phyloP scores from a whole-genome alignment of 345 rosid species.

The Bruguiera parviflora region DNA sequence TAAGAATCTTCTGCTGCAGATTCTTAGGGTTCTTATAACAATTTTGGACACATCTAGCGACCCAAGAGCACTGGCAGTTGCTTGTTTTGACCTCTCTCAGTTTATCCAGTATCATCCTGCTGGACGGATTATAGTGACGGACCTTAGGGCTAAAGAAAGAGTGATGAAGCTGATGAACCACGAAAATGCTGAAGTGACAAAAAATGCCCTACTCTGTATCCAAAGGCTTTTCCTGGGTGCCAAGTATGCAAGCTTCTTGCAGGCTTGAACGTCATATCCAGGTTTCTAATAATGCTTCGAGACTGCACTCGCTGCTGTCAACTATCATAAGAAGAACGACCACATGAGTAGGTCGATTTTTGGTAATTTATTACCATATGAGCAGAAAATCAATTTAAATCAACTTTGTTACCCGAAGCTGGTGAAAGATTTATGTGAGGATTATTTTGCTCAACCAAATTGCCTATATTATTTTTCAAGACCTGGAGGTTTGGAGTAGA shows the following conservation, averaged over 20 bases:
- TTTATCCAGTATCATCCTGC: slow-evolving; percentile 93
- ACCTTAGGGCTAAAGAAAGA: slow-evolving; percentile 91
- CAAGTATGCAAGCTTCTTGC: slow-evolving; percentile 96
- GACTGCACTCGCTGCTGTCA: too few relatives aligned
- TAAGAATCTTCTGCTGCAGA: slow-evolving; percentile 39
- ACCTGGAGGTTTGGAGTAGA: too few relatives aligned
- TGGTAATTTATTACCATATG: too few relatives aligned
- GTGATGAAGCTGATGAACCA: slow-evolving; percentile 88
- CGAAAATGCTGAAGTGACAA: slow-evolving; percentile 74
- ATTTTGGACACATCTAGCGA: slow-evolving; percentile 85
- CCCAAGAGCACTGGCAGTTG: slow-evolving; percentile 81
- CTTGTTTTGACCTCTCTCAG: slow-evolving; percentile 94
- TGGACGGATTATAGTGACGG: slow-evolving; percentile 73
- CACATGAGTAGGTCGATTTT: too few relatives aligned
- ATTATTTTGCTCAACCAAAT: too few relatives aligned
- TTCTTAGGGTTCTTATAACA: slow-evolving; percentile 86
- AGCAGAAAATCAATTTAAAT: too few relatives aligned
- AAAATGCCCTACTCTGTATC: slow-evolving; percentile 69
- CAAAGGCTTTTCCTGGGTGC: slow-evolving; percentile 90
- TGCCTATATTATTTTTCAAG: too few relatives aligned
- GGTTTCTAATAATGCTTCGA: slow-evolving; percentile 4
- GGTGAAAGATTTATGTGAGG: too few relatives aligned
- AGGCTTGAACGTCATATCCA: slow-evolving; percentile 43
- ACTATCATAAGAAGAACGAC: too few relatives aligned
- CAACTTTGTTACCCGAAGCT: too few relatives aligned